Base-by-base conservation (phyloP, 805 yeast genomes). In the Kuraishia piskuri region DNA sequence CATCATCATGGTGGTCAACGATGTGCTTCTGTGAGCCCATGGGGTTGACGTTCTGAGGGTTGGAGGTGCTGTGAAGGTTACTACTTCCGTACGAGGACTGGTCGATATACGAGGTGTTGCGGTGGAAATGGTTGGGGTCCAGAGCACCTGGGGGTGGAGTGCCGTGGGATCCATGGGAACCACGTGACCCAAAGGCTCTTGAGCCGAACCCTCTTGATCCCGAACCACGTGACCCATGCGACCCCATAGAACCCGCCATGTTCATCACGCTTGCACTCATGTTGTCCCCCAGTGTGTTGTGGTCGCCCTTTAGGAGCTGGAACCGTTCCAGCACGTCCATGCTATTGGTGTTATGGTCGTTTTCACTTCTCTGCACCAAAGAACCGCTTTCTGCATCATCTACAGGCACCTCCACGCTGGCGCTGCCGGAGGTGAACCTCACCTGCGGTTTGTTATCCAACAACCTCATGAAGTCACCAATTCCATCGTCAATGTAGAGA, bases 381-480 rank as follows among this genome's bases (percentile, higher is more conserved):
- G 10, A 25, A 7, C 31, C 31, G 10, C 10, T 7, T 7, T 10
- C 31, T 25, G 31, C 52, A n/a, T n/a, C 31, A 7, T 25, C 31
- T 25, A 25, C 31, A 25, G 7, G 17, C 40, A 14, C 40, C 40
- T 31, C 40, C 40, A 5, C 40, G n/a, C n/a, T n/a, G n/a, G n/a
- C n/a, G n/a, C n/a, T n/a, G 14, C 40, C 40, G 3, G 68, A 60
- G 7, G 66, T 55, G 46, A 70, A 58, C 50, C 70, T 57, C 45
- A 70, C 54, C 53, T 68, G 71, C 1, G 74, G 74, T 51, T 66
- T 70, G 8, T 69, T 62, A 46, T 70, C 73, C 23, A 70, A 54
- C 63, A 68, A 61, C 49, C 61, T 67, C 57, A 70, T 61, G 54
- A 70, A 69, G 21, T 60, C 61, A 40, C 65, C 70, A 8, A 70